phyloP scores from a whole-genome alignment of 2,329 filamentous ascomycete species.

The Stagonosporopsis rhizophila region DNA sequence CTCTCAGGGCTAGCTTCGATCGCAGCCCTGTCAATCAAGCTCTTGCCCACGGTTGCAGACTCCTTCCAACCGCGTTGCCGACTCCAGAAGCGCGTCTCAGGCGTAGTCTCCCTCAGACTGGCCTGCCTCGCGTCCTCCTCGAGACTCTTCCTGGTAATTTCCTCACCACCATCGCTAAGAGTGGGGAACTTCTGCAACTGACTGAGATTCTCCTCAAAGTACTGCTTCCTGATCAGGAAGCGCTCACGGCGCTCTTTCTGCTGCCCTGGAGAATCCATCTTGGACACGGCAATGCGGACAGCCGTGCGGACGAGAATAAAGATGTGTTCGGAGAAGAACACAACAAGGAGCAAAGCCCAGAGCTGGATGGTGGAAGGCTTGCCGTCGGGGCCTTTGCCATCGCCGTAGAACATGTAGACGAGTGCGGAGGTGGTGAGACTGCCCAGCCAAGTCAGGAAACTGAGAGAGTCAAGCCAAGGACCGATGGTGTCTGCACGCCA shows the following conservation, averaged over 20 bases:
- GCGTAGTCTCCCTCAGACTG: constrained; percentile 52
- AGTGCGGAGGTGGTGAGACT: constrained; percentile 86
- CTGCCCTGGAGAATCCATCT: constrained; percentile 83
- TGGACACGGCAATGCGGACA: constrained; percentile 75
- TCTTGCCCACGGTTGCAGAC: constrained; percentile 58
- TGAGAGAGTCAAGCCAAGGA: constrained; percentile 84
- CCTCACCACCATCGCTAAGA: constrained; percentile 54
- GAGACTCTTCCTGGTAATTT: constrained; percentile 69
- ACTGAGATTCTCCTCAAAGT: constrained; percentile 76
- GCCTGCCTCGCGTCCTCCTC: constrained; percentile 63
- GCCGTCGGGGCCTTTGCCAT: constrained; percentile 69
- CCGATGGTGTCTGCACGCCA: constrained; percentile 93
- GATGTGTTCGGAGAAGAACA: constrained; percentile 87
- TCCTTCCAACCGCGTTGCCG: constrained; percentile 59
- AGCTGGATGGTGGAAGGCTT: constrained; percentile 73
- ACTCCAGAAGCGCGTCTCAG: constrained; percentile 61
- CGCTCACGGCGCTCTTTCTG: constrained; percentile 85
- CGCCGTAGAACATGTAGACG: constrained; percentile 84
- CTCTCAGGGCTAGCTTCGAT: constrained; percentile 37
- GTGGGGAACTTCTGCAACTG: constrained; percentile 57
- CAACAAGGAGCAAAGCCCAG: constrained; percentile 81
- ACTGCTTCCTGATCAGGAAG: constrained; percentile 78
- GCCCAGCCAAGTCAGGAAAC: constrained; percentile 92
- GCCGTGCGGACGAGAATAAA: constrained; percentile 80
- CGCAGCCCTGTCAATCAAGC: constrained; percentile 56